Evolutionary conservation across 2,329 filamentous ascomycete genomes (phyloP).

Genomic region (Aspergillus japonicus): DNA sequence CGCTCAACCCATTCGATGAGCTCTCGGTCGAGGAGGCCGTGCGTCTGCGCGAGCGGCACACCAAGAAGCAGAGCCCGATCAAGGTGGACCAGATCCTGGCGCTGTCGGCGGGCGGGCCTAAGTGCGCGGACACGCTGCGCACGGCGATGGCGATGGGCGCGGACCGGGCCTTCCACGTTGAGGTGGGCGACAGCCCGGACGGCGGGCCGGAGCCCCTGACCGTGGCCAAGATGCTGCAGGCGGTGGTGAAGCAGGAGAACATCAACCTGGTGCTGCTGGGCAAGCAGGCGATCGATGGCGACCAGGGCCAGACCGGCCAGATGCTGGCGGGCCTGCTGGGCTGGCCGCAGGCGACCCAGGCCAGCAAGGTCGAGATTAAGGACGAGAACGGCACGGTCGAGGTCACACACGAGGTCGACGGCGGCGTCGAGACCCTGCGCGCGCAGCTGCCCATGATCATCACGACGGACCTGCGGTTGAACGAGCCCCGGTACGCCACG

Average conservation of each 20-base stretch:
- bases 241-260: constrained; percentile 77
- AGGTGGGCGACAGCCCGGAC: constrained; percentile 70
- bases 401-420: constrained; percentile 91
- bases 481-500: constrained; percentile 91
- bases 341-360: constrained; percentile 95
- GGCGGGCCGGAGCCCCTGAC: constrained; percentile 72
- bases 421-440: constrained; percentile 84
- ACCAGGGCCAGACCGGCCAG: constrained; percentile 92
- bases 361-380: constrained; percentile 74
- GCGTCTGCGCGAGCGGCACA: constrained; percentile 84
- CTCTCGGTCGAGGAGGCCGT: constrained; percentile 96
- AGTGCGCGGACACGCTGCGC: constrained; percentile 82
- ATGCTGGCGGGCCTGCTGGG: constrained; percentile 92
- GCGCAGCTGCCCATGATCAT: constrained; percentile 88
- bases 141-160: constrained; percentile 99
- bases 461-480: constrained; percentile 90
- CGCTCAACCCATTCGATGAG: constrained; percentile 99
- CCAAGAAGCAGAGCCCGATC: constrained; percentile 50
- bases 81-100: constrained; percentile 90
- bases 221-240: constrained; percentile 86
- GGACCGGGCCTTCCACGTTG: constrained; percentile 85
- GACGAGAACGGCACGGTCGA: constrained; percentile 67
- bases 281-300: constrained; percentile 98
- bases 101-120: constrained; percentile 82
- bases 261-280: constrained; percentile 90